These are phyloP conservation scores for Miamiensis avidus DNA, from an alignment of 169 alveolate genomes.

Conservation along the genomic window DNA sequence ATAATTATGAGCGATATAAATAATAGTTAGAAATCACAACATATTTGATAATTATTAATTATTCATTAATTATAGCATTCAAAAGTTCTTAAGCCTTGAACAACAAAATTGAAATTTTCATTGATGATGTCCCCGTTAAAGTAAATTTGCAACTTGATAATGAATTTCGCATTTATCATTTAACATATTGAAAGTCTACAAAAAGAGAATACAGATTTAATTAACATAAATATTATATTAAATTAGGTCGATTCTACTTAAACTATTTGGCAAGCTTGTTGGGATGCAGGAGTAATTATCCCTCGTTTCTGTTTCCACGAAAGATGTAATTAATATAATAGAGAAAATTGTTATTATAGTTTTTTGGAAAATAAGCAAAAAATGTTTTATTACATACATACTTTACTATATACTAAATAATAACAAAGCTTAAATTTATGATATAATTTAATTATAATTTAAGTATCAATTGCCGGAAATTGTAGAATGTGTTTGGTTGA, in stretches of 20 bases:
- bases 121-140: slow-evolving; percentile 64
- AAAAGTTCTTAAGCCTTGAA: slow-evolving; percentile 20
- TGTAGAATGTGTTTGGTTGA: slow-evolving; percentile 87
- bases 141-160: slow-evolving; percentile 20
- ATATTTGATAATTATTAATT: not conserved
- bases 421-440: not conserved
- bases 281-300: slow-evolving; percentile 72
- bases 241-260: slow-evolving; percentile 67
- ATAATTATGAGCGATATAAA: no score
- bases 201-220: not conserved
- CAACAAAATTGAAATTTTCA: slow-evolving; percentile 63
- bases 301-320: slow-evolving; percentile 85
- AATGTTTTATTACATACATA: not conserved
- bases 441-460: no score
- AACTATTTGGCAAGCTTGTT: slow-evolving; percentile 78
- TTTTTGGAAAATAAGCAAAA: not conserved
- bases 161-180: not conserved
- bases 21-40: no score
- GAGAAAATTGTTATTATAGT: no score
- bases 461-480: slow-evolving; percentile 78
- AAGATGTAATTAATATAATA: slow-evolving; percentile 32
- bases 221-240: not conserved
- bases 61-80: slow-evolving; percentile 14
- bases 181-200: slow-evolving; percentile 12
- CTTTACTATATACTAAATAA: not conserved